phyloP scores from a whole-genome alignment of 1,284 basidiomycete species.

The Exobasidium rhododendri region DNA sequence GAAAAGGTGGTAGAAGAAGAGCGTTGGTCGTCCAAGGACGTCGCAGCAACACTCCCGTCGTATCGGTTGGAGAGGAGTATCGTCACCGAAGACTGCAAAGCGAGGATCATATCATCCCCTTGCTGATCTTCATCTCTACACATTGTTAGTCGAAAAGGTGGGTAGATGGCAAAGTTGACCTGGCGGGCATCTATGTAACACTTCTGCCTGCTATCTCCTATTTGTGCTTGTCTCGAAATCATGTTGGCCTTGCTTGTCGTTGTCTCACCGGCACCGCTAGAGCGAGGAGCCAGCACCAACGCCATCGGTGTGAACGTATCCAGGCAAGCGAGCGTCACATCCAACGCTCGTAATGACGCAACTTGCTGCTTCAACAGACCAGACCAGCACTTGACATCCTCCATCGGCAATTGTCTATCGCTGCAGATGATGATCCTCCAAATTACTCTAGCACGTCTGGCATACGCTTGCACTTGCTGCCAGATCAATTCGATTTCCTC shows the following conservation, averaged over 20 bases:
- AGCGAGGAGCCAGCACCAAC: background rate
- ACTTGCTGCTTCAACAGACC: background rate
- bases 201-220: background rate
- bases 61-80: background rate
- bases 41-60: background rate
- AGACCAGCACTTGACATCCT: conserved; percentile 16
- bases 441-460: conserved; percentile 22
- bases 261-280: too few relatives aligned
- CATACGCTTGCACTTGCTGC: conserved; percentile 25
- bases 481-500: conserved; percentile 25
- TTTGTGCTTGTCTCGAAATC: background rate
- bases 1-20: background rate
- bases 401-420: conserved; percentile 11
- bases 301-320: background rate
- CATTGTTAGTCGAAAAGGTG: background rate
- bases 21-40: background rate
- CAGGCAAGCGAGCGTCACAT: background rate
- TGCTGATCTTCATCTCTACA: background rate
- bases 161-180: background rate
- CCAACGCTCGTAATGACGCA: background rate
- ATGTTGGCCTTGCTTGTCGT: background rate
- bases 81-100: conserved; percentile 6
- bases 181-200: background rate
- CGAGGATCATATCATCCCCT: background rate
- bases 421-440: conserved; percentile 36